Evolutionary conservation across 1,284 basidiomycete species (phyloP).

Genomic region (Cryptococcus hybrid): DNA sequence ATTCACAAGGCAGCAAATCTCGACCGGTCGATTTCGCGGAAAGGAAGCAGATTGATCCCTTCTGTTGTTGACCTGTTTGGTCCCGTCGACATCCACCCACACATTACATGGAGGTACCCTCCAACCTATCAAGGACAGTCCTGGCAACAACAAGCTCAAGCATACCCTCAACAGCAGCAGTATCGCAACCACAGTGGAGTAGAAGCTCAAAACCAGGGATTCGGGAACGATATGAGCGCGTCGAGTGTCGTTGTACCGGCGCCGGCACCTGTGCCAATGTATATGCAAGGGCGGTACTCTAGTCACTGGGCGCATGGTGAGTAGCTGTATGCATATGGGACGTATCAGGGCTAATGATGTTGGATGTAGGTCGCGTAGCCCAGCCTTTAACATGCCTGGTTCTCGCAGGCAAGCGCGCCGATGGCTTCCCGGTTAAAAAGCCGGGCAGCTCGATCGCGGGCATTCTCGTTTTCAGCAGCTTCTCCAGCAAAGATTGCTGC

Average conservation of each 20-base stretch:
- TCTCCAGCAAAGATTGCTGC: constrained; percentile 9
- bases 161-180: neutral
- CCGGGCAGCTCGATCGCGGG: too few species aligned
- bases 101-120: neutral
- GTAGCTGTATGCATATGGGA: neutral
- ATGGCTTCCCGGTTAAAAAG: neutral
- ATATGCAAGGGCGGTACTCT: neutral
- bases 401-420: neutral
- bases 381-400: neutral
- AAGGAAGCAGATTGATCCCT: neutral
- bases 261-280: neutral
- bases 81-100: neutral
- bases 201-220: too few species aligned
- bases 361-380: neutral
- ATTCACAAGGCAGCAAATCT: too few species aligned
- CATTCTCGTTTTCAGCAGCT: constrained; percentile 14
- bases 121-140: neutral
- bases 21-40: too few species aligned
- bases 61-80: too few species aligned
- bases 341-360: neutral
- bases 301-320: neutral
- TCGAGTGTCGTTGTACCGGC: neutral
- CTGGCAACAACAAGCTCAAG: neutral
- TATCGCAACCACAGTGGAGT: neutral
- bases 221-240: neutral